These are phyloP conservation scores for Paraconiothyrium brasiliense DNA, from an alignment of 2,329 filamentous ascomycete genomes.

Conservation along the genomic window DNA sequence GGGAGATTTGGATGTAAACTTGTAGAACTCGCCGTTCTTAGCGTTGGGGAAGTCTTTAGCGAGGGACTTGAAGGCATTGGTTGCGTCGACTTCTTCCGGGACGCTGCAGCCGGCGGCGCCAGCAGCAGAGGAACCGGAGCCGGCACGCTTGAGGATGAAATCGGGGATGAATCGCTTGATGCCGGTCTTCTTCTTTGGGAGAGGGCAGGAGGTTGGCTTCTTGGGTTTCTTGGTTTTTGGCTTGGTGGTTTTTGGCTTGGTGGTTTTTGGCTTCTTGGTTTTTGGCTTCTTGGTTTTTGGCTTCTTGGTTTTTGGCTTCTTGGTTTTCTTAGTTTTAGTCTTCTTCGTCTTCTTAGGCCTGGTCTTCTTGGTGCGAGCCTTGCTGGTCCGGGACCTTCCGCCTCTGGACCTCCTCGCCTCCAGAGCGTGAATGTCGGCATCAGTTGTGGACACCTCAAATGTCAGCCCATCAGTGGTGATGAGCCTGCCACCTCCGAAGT, in stretches of 20 bases:
- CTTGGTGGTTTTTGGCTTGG: neutral
- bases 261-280: neutral
- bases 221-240: neutral
- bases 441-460: constrained; percentile 1
- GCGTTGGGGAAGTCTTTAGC: neutral
- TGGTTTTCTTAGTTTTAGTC: neutral
- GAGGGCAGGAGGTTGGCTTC: neutral
- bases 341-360: neutral
- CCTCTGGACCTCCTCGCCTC: neutral
- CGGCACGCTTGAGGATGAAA: neutral
- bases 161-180: neutral
- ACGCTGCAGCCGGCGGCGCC: neutral
- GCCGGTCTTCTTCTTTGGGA: neutral
- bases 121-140: neutral
- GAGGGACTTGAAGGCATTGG: neutral
- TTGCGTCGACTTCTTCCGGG: neutral
- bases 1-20: constrained; percentile 2
- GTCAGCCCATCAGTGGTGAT: neutral
- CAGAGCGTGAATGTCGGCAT: neutral
- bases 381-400: neutral
- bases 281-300: constrained; percentile 1
- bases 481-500: constrained; percentile 10
- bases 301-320: neutral
- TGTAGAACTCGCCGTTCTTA: neutral
- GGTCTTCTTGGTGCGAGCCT: neutral